These are phyloP conservation scores for Parachlorella kessleri DNA, from an alignment of 139 green algal species.

Conservation along the genomic window DNA sequence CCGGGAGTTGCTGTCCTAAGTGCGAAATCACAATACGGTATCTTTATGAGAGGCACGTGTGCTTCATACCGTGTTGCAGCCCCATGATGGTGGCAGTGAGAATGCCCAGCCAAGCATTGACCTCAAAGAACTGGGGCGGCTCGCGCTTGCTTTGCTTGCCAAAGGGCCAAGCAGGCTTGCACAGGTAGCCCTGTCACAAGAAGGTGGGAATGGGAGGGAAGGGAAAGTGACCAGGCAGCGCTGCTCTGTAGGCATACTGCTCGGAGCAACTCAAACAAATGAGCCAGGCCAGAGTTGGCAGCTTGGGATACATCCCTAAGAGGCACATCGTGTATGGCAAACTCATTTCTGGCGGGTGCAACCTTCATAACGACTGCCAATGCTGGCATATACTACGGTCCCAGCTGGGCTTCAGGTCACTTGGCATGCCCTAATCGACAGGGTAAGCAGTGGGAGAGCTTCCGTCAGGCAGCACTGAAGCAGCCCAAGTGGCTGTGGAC, in stretches of 20 bases:
- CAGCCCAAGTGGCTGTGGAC: neutral
- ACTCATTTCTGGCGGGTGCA: too few relatives aligned
- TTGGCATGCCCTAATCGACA: too few relatives aligned
- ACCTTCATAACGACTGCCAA: too few relatives aligned
- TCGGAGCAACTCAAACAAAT: too few relatives aligned
- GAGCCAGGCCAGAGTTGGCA: too few relatives aligned
- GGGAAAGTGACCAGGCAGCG: neutral
- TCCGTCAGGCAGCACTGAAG: neutral
- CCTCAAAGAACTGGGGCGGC: conserved; percentile 19
- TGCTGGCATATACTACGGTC: too few relatives aligned
- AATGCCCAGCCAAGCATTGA: conserved; percentile 27
- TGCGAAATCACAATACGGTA: neutral
- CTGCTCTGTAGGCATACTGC: too few relatives aligned
- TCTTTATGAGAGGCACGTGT: conserved; percentile 29
- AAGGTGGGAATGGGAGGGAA: neutral
- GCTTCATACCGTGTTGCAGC: conserved; percentile 73
- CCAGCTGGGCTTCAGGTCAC: too few relatives aligned
- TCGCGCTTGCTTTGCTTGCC: neutral
- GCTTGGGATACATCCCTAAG: neutral
- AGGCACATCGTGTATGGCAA: neutral
- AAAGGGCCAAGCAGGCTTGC: conserved; percentile 23
- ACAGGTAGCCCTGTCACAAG: conserved; percentile 13
- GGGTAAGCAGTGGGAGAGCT: neutral
- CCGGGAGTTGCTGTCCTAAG: neutral
- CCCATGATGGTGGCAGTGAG: conserved; percentile 68